Evolutionary conservation across 805 yeast species (phyloP), one percentile per base, ranked within the genome.

Genomic region (Yarrowia sp.): DNA sequence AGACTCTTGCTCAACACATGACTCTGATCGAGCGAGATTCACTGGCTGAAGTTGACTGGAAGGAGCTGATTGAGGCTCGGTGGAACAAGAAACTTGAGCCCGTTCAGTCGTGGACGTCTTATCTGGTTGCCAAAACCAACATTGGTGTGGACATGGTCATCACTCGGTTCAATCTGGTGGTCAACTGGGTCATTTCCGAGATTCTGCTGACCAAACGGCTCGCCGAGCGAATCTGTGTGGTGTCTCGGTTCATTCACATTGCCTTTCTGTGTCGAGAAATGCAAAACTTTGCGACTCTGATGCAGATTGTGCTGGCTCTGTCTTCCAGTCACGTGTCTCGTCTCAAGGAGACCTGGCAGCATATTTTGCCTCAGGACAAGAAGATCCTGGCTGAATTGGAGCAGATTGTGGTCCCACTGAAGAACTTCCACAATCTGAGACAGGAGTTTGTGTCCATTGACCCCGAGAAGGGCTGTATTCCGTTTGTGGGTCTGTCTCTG

Each of bases 151-250:
- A 91, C 70, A 79, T 94, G 58, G 92, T 91, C 13, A 87, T 92
- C 46, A 84, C 96, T 0, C 81, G 99, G 69, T 95, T 93, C 81
- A 93, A 94, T 74, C 79, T 94, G 69, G 87, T 91, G 80, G 93
- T 91, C 8, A 91, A 91, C 73, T 94, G 98, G 98, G 87, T 93
- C 47, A 86, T 91, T 40, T 91, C 97, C 0, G 97, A 94, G 79
- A 85, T 95, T 67, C 76, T 92, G 15, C 79, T 94, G 69, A 91
- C 97, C 10, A 82, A 81, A 68, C 79, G 83, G 50, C 80, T 84
- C 33, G 81, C 80, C 2, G 85, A 91, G 71, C 82, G 94, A 71
- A 85, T 87, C 50, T 82, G 85, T 68, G 83, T 93, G 1, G 84
- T 93, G n/a, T 87, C 92, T n/a, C 82, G 94, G 71, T 92, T 90